phyloP scores from a whole-genome alignment of 2,329 filamentous ascomycete species.

The Ilyonectria destructans region DNA sequence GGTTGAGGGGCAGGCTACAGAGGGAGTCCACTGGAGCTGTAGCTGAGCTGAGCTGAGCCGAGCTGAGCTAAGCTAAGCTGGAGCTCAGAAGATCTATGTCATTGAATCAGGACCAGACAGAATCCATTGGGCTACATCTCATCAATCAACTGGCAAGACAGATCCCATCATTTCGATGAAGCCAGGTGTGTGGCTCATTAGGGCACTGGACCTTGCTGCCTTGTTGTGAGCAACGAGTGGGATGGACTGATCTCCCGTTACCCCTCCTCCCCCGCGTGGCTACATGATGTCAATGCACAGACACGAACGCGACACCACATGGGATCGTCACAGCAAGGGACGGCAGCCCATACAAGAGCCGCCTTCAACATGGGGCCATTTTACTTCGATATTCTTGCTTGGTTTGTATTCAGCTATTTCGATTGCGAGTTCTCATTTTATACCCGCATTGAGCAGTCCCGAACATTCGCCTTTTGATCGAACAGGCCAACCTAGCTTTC shows the following conservation, averaged over 20 bases:
- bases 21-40: constrained; percentile 28
- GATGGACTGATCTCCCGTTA: constrained; percentile 28
- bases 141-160: neutral
- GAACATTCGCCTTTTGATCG: constrained; percentile 19
- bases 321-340: neutral
- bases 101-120: neutral
- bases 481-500: constrained; percentile 22
- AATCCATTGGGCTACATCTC: neutral
- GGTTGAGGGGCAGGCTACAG: constrained; percentile 22
- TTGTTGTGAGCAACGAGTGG: constrained; percentile 9
- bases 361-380: neutral
- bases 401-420: constrained; percentile 40
- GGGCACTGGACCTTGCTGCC: constrained; percentile 25
- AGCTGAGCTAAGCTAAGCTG: neutral
- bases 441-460: constrained; percentile 8
- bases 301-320: neutral
- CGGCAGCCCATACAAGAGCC: neutral
- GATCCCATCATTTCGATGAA: neutral
- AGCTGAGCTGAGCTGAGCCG: constrained; percentile 25
- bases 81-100: constrained; percentile 4
- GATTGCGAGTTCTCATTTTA: constrained; percentile 26
- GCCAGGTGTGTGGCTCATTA: constrained; percentile 23
- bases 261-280: constrained; percentile 33
- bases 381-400: constrained; percentile 28
- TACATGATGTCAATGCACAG: constrained; percentile 24